Conservation (phyloP, 345 rosid genomes). For the Ceriops decandra region DNA sequence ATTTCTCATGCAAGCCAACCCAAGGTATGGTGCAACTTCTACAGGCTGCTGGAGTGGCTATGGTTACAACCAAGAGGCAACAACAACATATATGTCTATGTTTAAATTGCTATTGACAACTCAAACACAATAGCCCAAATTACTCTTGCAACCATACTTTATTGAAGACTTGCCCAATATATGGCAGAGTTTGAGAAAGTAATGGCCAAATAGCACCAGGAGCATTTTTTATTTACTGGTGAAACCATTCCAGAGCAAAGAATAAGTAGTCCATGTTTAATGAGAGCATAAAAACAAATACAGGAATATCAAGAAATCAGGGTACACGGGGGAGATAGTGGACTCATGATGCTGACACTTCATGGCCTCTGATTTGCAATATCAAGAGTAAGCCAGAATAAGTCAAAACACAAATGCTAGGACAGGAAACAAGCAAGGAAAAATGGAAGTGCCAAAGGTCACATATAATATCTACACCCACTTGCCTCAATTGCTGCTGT, state of each 20-base stretch:
- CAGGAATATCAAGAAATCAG: not conserved
- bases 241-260: constrained; percentile 16
- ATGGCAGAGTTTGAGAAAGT: constrained; percentile 72
- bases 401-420: constrained; percentile 1
- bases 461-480: constrained; percentile 24
- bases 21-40: too few species aligned
- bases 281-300: not conserved
- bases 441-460: not conserved
- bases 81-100: constrained; percentile 14
- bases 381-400: too few species aligned
- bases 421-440: constrained; percentile 9
- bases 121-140: constrained; percentile 4
- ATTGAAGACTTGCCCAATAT: constrained; percentile 63
- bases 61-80: constrained; percentile 30
- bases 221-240: constrained; percentile 70
- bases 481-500: constrained; percentile 74
- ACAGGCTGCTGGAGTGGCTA: constrained; percentile 85
- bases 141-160: constrained; percentile 39
- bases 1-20: too few species aligned
- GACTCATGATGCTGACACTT: constrained; percentile 55
- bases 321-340: constrained; percentile 54
- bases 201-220: constrained; percentile 75
- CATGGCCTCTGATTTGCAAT: constrained; percentile 45
- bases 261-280: not conserved
- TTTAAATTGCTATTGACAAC: constrained; percentile 13